phyloP scores from a whole-genome alignment of 306 rosid species.

The Dicorynia guianensis region DNA sequence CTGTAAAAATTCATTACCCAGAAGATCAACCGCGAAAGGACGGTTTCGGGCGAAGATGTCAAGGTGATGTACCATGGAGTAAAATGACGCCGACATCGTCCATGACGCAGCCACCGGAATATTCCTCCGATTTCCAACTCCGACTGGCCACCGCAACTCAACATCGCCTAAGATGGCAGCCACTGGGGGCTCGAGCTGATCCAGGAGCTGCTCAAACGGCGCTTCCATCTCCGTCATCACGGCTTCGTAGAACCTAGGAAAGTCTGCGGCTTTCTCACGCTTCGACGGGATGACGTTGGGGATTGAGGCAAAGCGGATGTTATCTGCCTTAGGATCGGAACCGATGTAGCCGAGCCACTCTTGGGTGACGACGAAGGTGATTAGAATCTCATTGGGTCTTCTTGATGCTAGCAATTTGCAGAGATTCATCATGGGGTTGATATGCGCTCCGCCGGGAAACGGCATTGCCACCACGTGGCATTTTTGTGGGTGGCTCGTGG shows the following conservation, averaged over 20 bases:
- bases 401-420: conserved; percentile 46
- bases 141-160: conserved; percentile 30
- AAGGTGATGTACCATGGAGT: conserved; percentile 15
- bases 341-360: conserved; percentile 51
- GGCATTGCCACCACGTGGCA: conserved; percentile 59
- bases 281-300: conserved; percentile 48
- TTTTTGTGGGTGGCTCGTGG: conserved; percentile 56
- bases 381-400: conserved; percentile 2
- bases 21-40: conserved; percentile 4
- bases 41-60: neutral
- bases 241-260: conserved; percentile 37
- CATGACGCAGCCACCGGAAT: conserved; percentile 35
- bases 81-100: conserved; percentile 38
- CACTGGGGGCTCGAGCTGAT: conserved; percentile 34
- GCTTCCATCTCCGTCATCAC: conserved; percentile 42
- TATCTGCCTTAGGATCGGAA: conserved; percentile 42
- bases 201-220: conserved; percentile 47
- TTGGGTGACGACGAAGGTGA: conserved; percentile 52
- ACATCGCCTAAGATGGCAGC: conserved; percentile 37
- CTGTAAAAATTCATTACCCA: conserved; percentile 9
- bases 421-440: conserved; percentile 56
- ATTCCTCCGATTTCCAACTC: conserved; percentile 36
- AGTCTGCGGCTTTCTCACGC: conserved; percentile 35
- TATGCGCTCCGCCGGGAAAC: conserved; percentile 54
- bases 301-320: conserved; percentile 39